These are phyloP conservation scores for Skeletonema grethae DNA, from an alignment of 108 stramenopile genomes.

Conservation along the genomic window DNA sequence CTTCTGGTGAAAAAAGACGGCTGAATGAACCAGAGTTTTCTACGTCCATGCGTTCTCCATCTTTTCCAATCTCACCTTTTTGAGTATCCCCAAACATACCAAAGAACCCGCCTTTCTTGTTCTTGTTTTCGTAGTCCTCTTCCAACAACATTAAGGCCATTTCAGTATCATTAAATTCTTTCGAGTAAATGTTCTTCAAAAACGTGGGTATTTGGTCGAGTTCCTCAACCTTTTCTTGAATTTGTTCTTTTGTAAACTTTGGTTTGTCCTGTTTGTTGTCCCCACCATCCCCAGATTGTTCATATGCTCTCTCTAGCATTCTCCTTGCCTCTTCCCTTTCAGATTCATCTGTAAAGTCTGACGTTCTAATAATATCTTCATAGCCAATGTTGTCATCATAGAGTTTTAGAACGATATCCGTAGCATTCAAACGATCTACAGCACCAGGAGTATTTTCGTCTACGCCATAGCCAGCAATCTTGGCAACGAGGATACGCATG, in stretches of 20 bases:
- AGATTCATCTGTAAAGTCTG: conserved; percentile 14
- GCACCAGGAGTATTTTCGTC: conserved; percentile 46
- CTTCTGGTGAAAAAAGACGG: conserved; percentile 26
- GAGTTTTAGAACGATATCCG: conserved; percentile 35
- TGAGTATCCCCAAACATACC: conserved; percentile 22
- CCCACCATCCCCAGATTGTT: conserved; percentile 13
- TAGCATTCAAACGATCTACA: conserved; percentile 34
- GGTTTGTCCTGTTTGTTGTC: conserved; percentile 17
- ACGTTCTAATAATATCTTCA: conserved; percentile 3
- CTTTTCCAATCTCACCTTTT: conserved; percentile 20
- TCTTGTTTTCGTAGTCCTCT: conserved; percentile 50
- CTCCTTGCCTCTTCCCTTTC: conserved; percentile 29
- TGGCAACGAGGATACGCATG: conserved; percentile 48
- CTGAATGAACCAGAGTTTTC: conserved; percentile 30
- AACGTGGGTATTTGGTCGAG: conserved; percentile 39
- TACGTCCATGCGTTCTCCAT: conserved; percentile 30
- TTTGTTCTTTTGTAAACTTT: conserved; percentile 54
- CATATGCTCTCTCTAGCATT: conserved; percentile 27
- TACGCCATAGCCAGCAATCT: conserved; percentile 35
- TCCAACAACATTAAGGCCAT: conserved; percentile 61
- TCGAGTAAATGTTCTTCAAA: conserved; percentile 40
- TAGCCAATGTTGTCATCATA: conserved; percentile 36
- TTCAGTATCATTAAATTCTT: conserved; percentile 52
- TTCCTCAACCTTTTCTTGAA: conserved; percentile 46
- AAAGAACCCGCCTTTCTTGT: conserved; percentile 26